Conservation (phyloP, 2,329 filamentous ascomycete genomes). For the Fusarium napiforme region DNA sequence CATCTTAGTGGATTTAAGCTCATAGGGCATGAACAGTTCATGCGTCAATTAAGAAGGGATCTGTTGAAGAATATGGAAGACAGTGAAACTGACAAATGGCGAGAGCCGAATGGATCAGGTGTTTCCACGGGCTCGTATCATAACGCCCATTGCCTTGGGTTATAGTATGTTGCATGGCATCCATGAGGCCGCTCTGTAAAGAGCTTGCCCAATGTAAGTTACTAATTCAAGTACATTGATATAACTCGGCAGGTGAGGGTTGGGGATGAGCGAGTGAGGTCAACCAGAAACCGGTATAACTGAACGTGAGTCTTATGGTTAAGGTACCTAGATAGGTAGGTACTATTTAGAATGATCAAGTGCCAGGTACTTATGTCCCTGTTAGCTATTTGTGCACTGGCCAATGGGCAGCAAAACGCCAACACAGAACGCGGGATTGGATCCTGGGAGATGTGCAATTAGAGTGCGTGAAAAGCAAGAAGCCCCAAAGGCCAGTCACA, state of each 20-base stretch:
- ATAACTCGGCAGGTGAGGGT: not conserved
- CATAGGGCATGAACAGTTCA: not conserved
- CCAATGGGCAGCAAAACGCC: slow-evolving; percentile 27
- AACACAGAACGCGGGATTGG: slow-evolving; percentile 33
- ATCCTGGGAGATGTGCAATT: slow-evolving; percentile 18
- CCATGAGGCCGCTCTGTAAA: not conserved
- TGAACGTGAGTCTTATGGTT: not conserved
- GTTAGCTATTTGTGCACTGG: not conserved
- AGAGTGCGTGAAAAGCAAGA: slow-evolving; percentile 7
- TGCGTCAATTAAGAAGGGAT: not conserved
- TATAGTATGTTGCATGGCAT: not conserved
- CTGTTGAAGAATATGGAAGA: not conserved
- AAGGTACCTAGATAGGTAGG: no score
- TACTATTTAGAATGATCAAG: not conserved
- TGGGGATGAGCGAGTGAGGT: slow-evolving; percentile 9
- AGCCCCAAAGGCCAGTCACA: not conserved
- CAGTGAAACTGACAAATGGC: not conserved
- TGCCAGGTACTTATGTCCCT: slow-evolving; percentile 10
- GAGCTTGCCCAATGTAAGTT: not conserved
- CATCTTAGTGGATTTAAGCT: not conserved
- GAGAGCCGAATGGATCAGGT: not conserved
- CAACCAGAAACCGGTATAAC: not conserved
- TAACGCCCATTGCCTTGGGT: not conserved
- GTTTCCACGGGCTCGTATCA: not conserved
- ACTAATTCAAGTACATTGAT: not conserved